A percentile compares a stretch with the other conserved stretches of the same genome.
These are phyloP conservation scores for Pyracantha coccinea DNA, from an alignment of 331 rosid genomes.

Conservation along the genomic window DNA sequence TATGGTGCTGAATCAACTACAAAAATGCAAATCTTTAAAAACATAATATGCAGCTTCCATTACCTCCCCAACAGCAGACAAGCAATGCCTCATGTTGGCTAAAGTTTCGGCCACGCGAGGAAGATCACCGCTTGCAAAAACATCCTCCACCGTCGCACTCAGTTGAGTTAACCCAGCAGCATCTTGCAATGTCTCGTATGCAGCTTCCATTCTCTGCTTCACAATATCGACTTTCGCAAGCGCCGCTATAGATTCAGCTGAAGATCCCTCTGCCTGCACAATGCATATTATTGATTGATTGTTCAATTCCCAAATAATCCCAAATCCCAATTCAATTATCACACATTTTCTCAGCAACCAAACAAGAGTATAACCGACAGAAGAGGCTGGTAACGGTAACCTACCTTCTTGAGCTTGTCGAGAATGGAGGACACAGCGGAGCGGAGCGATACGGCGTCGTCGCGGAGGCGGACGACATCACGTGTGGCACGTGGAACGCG, in stretches of 20 bases:
- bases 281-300: not conserved
- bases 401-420: conserved; percentile 83
- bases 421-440: conserved; percentile 80
- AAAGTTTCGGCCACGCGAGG: conserved; percentile 92
- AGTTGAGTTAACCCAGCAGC: conserved; percentile 98
- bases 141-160: conserved; percentile 95
- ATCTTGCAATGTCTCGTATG: conserved; percentile 91
- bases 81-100: conserved; percentile 96
- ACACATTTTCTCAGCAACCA: conserved; percentile 3
- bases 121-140: conserved; percentile 95
- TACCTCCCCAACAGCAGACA: conserved; percentile 99
- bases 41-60: not conserved
- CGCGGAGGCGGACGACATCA: conserved; percentile 85
- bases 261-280: conserved; percentile 90
- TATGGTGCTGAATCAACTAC: not conserved
- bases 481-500: conserved; percentile 96
- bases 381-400: not conserved
- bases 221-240: conserved; percentile 88
- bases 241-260: conserved; percentile 96
- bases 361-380: not conserved
- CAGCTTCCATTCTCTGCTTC: conserved; percentile 99
- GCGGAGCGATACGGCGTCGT: conserved; percentile 86
- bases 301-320: not conserved
- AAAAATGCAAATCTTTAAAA: not conserved
- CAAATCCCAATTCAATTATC: not conserved